Percentiles rank a stretch among this genome's conserved stretches.
Evolutionary conservation across 257 asterid species (phyloP).

Genomic region (Hygrophila difformis): DNA sequence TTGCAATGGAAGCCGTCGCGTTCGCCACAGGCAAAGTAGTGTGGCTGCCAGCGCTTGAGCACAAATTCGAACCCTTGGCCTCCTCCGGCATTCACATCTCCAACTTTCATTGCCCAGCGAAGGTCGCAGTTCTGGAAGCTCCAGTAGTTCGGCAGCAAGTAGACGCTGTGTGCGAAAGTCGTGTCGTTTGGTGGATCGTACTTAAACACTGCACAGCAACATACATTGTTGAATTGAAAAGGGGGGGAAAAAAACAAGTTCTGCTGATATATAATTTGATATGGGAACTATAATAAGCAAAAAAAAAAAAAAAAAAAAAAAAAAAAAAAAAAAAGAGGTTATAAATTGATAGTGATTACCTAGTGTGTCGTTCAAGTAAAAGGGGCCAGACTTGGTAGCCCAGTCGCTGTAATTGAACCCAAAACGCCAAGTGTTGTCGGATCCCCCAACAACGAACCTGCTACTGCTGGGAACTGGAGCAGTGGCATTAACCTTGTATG

Average conservation of each 20-base stretch:
- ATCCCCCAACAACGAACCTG: slow-evolving; percentile 47
- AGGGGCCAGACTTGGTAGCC: slow-evolving; percentile 49
- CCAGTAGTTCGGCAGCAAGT: slow-evolving; percentile 43
- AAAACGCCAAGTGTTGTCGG: slow-evolving; percentile 47
- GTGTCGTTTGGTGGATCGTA: slow-evolving; percentile 64
- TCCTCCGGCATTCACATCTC: slow-evolving; percentile 35
- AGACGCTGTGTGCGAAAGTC: slow-evolving; percentile 56
- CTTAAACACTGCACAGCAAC: slow-evolving; percentile 45
- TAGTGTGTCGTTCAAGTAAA: slow-evolving; percentile 49
- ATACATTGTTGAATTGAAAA: background rate
- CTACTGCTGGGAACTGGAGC: no score
- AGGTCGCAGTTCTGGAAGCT: slow-evolving; percentile 59
- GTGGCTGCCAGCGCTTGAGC: slow-evolving; percentile 49
- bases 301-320: no score
- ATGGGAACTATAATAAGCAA: no score
- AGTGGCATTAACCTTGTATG: no score
- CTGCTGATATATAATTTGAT: no score
- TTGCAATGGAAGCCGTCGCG: slow-evolving; percentile 51
- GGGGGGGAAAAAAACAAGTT: no score
- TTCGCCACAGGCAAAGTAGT: slow-evolving; percentile 68
- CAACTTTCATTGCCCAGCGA: slow-evolving; percentile 42
- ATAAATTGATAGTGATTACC: slow-evolving; percentile 24
- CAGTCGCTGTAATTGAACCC: slow-evolving; percentile 67
- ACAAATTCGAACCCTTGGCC: slow-evolving; percentile 56
- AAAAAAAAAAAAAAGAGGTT: background rate